Conservation (phyloP, 495 filamentous ascomycete genomes). For the Physcia stellaris region DNA sequence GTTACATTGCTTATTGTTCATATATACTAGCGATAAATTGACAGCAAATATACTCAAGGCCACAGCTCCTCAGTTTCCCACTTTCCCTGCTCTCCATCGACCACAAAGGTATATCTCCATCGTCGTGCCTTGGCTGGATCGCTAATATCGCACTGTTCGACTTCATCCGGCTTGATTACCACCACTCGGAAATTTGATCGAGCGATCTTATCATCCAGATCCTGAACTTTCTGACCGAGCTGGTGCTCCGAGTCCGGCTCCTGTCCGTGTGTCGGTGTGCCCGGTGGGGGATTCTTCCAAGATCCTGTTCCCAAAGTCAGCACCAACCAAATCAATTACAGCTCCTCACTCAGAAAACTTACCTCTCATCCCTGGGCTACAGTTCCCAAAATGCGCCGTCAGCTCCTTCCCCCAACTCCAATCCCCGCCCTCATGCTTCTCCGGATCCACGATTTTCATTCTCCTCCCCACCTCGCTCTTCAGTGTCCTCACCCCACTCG, state of each 20-base stretch:
- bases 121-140: slow-evolving; percentile 49
- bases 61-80: slow-evolving; percentile 76
- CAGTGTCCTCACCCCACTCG: slow-evolving; percentile 21
- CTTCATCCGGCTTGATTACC: slow-evolving; percentile 63
- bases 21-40: no score
- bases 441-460: slow-evolving; percentile 18
- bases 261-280: slow-evolving; percentile 35
- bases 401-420: slow-evolving; percentile 68
- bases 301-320: slow-evolving; percentile 27
- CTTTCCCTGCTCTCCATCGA: slow-evolving; percentile 26
- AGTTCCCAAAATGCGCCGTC: slow-evolving; percentile 76
- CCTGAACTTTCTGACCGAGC: slow-evolving; percentile 54
- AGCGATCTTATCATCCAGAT: slow-evolving; percentile 54
- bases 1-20: no score
- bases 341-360: slow-evolving; percentile 17
- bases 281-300: slow-evolving; percentile 70
- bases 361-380: slow-evolving; percentile 62
- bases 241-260: slow-evolving; percentile 33
- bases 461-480: slow-evolving; percentile 22
- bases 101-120: slow-evolving; percentile 48
- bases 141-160: slow-evolving; percentile 64
- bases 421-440: slow-evolving; percentile 13
- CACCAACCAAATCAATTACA: no score
- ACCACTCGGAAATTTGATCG: slow-evolving; percentile 74
- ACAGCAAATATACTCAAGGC: slow-evolving; percentile 41